Conservation (phyloP, 2,329 filamentous ascomycete species). For the Dactylonectria estremocensis region DNA sequence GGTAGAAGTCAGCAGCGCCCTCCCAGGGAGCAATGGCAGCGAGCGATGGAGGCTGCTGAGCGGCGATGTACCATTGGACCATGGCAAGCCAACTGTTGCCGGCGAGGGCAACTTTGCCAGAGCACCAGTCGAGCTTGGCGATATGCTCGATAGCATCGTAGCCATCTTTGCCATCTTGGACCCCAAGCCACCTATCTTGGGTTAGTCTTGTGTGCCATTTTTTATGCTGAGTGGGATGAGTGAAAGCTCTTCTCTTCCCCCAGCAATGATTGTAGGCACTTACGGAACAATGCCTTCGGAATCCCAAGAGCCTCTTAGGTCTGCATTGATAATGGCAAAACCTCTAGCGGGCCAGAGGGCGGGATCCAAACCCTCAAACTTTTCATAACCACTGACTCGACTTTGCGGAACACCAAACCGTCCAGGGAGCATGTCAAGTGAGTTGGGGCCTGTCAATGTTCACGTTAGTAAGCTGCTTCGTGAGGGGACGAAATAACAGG, state of each 20-base stretch:
- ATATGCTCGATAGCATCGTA: conserved; percentile 19
- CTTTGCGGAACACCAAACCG: conserved; percentile 8
- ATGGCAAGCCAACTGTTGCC: conserved; percentile 21
- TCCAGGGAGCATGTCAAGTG: conserved; percentile 11
- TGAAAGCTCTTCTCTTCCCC: too few species aligned
- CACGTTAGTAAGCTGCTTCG: not conserved
- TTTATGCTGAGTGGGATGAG: too few species aligned
- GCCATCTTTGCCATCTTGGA: conserved; percentile 14
- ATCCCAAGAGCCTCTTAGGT: conserved; percentile 14
- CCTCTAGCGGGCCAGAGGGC: conserved; percentile 27
- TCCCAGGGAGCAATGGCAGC: conserved; percentile 16
- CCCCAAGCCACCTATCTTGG: conserved; percentile 1
- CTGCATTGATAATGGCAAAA: conserved; percentile 26
- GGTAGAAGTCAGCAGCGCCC: conserved; percentile 16
- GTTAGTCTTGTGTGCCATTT: too few species aligned
- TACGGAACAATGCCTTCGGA: conserved; percentile 14
- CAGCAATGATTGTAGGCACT: not conserved
- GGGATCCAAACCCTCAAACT: conserved; percentile 27
- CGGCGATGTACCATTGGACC: conserved; percentile 16
- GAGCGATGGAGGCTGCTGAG: conserved; percentile 9
- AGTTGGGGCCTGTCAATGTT: not conserved
- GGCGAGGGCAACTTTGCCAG: conserved; percentile 2
- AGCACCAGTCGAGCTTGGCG: conserved; percentile 18
- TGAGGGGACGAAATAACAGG: too few species aligned
- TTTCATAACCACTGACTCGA: conserved; percentile 9